These are phyloP conservation scores for Ophiocordyceps polyrhachis-furcata DNA, from an alignment of 2,329 filamentous ascomycete species.

Conservation along the genomic window DNA sequence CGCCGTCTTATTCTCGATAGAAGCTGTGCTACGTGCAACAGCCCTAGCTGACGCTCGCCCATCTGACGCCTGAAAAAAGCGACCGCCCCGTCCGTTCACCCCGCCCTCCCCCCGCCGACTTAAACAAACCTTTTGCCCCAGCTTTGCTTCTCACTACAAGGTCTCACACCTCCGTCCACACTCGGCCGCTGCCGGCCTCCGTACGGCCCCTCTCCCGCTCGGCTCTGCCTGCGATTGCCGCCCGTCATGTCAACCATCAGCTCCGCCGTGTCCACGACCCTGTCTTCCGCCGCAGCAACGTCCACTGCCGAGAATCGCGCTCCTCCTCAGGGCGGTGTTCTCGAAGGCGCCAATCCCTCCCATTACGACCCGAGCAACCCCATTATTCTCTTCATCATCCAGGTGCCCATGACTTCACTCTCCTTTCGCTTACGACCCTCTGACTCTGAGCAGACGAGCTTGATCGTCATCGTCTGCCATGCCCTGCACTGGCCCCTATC, in stretches of 20 bases:
- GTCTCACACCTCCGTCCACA: not conserved
- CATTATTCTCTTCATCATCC: conserved; percentile 59
- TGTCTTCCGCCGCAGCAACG: not conserved
- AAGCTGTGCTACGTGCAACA: not conserved
- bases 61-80: not conserved
- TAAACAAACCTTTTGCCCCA: not conserved
- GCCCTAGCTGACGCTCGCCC: not conserved
- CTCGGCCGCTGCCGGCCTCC: not conserved
- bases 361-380: conserved; percentile 52
- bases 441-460: conserved; percentile 14
- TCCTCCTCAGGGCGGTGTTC: conserved; percentile 36
- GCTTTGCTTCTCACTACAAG: not conserved
- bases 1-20: not conserved
- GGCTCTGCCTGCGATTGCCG: not conserved
- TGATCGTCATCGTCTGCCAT: conserved; percentile 29
- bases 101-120: not conserved
- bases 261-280: not conserved
- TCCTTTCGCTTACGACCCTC: not conserved
- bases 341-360: conserved; percentile 53
- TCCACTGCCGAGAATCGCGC: not conserved
- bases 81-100: not conserved
- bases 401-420: conserved; percentile 20
- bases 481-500: conserved; percentile 55
- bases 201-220: not conserved
- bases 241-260: not conserved